These are phyloP conservation scores for Musa itinerans DNA, from an alignment of 176 grass and related monocot genomes.

Conservation along the genomic window DNA sequence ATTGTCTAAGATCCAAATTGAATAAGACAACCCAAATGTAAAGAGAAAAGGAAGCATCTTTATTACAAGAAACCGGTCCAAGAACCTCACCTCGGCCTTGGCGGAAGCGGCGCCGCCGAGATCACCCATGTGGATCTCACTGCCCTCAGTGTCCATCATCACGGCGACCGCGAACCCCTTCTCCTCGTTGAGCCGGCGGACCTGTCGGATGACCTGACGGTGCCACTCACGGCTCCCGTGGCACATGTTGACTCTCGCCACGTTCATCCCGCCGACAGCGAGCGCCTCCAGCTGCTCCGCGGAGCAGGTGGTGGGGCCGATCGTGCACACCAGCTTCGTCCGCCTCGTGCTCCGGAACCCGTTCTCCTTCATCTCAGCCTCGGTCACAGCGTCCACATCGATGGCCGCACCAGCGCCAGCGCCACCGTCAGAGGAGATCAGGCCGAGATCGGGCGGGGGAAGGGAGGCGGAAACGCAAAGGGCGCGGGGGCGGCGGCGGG, in stretches of 20 bases:
- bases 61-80: not conserved
- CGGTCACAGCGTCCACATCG: conserved; percentile 53
- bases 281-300: conserved; percentile 77
- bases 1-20: not conserved
- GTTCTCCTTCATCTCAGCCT: conserved; percentile 85
- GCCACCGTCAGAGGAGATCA: conserved; percentile 23
- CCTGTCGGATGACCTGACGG: conserved; percentile 49
- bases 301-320: conserved; percentile 67
- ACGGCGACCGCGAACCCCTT: conserved; percentile 80
- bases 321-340: conserved; percentile 95
- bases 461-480: conserved; percentile 6
- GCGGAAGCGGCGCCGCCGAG: conserved; percentile 68
- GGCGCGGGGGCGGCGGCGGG: conserved; percentile 10
- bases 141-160: conserved; percentile 99
- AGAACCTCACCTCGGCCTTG: conserved; percentile 64
- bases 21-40: not conserved
- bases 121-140: conserved; percentile 97
- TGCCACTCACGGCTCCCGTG: conserved; percentile 84
- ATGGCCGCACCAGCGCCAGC: conserved; percentile 24
- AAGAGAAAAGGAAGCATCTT: not conserved
- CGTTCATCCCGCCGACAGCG: conserved; percentile 93
- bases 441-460: conserved; percentile 22
- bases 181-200: conserved; percentile 84
- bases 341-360: conserved; percentile 90
- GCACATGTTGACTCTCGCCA: conserved; percentile 90